phyloP scores from a whole-genome alignment of 2,329 filamentous ascomycete genomes.

The Harringtonia aguacate region DNA sequence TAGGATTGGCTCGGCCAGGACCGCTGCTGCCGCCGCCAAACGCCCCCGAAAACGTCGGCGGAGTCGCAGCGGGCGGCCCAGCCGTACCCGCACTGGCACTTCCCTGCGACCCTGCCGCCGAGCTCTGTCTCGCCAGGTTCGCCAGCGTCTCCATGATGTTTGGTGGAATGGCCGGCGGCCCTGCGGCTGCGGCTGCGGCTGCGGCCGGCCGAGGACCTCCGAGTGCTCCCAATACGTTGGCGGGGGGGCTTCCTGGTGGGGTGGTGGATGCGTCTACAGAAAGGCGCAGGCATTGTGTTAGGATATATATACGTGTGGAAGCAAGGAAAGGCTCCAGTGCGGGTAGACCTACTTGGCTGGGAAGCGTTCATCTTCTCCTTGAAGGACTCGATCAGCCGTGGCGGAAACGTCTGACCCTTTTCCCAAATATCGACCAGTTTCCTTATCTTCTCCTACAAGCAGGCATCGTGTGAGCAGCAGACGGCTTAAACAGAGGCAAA shows the following conservation, averaged over 20 bases:
- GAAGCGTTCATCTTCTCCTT: conserved; percentile 65
- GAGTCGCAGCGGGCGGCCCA: no score
- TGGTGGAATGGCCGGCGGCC: conserved; percentile 27
- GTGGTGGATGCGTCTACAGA: conserved; percentile 58
- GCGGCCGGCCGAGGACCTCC: conserved; percentile 13
- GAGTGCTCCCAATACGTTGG: conserved; percentile 26
- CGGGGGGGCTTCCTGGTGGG: conserved; percentile 51
- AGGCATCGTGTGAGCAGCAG: conserved; percentile 24
- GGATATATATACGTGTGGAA: conserved; percentile 6
- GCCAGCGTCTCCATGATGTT: conserved; percentile 71
- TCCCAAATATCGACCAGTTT: conserved; percentile 98
- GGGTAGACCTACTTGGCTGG: conserved; percentile 48
- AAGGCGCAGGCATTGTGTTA: background rate
- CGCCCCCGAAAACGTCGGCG: conserved; percentile 1
- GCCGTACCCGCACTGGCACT: no score
- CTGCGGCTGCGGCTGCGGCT: no score
- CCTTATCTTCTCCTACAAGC: conserved; percentile 79
- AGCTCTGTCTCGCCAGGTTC: conserved; percentile 69
- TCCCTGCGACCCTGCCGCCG: conserved; percentile 22
- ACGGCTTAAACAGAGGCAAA: background rate
- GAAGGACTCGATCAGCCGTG: conserved; percentile 67
- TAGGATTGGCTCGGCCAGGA: no score
- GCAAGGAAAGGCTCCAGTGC: conserved; percentile 3
- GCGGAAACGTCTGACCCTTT: conserved; percentile 83
- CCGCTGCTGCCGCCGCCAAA: no score